These are phyloP conservation scores for Eimeria maxima DNA, from an alignment of 169 alveolate species.

Conservation along the genomic window DNA sequence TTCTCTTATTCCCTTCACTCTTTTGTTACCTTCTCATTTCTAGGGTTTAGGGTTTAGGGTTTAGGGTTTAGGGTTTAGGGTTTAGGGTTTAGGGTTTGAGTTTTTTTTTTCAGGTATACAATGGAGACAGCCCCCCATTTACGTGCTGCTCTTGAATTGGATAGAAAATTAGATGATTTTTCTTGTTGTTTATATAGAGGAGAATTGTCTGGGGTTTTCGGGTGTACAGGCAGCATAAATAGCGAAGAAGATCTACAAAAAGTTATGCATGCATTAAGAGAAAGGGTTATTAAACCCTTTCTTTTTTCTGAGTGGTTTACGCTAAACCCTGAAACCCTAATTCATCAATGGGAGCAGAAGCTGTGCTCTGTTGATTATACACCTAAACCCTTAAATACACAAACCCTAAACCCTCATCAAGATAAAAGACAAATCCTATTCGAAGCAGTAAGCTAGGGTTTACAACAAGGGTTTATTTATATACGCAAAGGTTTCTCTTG, in stretches of 20 bases:
- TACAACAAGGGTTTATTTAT: too few species aligned
- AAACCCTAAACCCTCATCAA: neutral
- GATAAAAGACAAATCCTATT: neutral
- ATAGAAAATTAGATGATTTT: slow-evolving; percentile 89
- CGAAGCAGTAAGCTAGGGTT: neutral
- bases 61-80: slow-evolving; percentile 36
- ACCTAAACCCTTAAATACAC: neutral
- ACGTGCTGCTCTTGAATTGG: slow-evolving; percentile 92
- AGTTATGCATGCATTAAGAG: slow-evolving; percentile 88
- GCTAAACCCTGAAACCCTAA: slow-evolving; percentile 42
- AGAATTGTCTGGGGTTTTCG: slow-evolving; percentile 77
- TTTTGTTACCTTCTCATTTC: too few species aligned
- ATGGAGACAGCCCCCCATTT: slow-evolving; percentile 93
- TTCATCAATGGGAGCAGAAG: slow-evolving; percentile 53
- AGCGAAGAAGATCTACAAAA: slow-evolving; percentile 89
- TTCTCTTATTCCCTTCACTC: too few species aligned
- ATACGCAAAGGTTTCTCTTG: too few species aligned
- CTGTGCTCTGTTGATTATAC: neutral
- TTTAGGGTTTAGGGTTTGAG: slow-evolving; percentile 44
- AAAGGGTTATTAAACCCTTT: slow-evolving; percentile 85
- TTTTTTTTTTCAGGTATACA: slow-evolving; percentile 57
- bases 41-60: slow-evolving; percentile 33
- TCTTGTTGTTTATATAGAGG: slow-evolving; percentile 88
- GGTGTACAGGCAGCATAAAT: slow-evolving; percentile 86
- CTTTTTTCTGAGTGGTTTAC: slow-evolving; percentile 85